Percentiles rank a stretch among this genome's conserved stretches.
Conservation (phyloP, 768 basidiomycete species). For the Russula compacta region DNA sequence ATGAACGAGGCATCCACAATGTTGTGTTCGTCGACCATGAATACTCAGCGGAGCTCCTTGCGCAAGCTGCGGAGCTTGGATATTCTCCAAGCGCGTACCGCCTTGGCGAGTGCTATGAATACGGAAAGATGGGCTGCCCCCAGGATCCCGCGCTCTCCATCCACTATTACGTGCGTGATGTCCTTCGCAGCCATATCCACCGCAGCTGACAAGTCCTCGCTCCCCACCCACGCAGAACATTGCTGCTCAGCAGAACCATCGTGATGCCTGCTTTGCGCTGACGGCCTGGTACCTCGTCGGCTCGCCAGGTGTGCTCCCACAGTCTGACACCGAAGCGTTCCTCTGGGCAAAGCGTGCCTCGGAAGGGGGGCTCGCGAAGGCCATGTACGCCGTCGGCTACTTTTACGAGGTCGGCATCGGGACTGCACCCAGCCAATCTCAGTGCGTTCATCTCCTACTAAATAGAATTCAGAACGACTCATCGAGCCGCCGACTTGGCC, state of each 20-base stretch:
- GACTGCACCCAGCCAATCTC: conserved; percentile 51
- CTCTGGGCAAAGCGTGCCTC: conserved; percentile 96
- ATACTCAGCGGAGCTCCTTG: conserved; percentile 88
- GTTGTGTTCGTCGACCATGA: conserved; percentile 95
- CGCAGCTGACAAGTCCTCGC: not conserved
- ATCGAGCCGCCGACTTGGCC: not conserved
- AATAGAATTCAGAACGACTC: not conserved
- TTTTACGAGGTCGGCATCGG: conserved; percentile 95
- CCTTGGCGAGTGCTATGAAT: conserved; percentile 97
- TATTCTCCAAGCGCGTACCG: conserved; percentile 95
- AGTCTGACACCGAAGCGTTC: conserved; percentile 97
- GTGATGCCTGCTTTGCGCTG: conserved; percentile 94
- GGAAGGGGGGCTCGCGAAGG: conserved; percentile 84
- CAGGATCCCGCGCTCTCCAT: conserved; percentile 95
- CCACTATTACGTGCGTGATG: conserved; percentile 90
- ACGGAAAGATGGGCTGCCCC: conserved; percentile 97
- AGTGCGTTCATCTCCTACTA: conserved; percentile 38
- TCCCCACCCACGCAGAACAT: conserved; percentile 57
- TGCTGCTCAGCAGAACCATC: conserved; percentile 93
- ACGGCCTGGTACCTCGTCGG: conserved; percentile 99
- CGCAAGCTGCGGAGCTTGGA: conserved; percentile 91
- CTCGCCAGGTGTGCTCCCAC: conserved; percentile 92
- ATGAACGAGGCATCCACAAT: conserved; percentile 97
- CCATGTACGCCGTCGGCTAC: conserved; percentile 97
- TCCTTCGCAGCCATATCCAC: not conserved